Base-by-base conservation (phyloP, 495 filamentous ascomycete genomes). In the Penicillium psychrofluorescens region DNA sequence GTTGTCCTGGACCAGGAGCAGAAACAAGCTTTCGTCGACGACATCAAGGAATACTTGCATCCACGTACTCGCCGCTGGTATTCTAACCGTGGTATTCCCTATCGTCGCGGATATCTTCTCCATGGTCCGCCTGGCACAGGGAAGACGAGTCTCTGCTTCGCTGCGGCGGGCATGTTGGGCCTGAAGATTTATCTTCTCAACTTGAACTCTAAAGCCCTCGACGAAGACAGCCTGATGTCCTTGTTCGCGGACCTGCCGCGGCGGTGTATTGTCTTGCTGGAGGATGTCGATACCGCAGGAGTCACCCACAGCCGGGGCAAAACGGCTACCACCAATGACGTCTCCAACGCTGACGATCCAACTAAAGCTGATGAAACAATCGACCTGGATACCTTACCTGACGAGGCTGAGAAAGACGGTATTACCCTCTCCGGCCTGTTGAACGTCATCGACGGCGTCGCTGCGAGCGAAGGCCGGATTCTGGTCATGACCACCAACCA, bases 401-500 rank as follows among this genome's bases (percentile, higher is more conserved):
- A 51, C 0, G 35, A 53, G 22, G 36, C 56, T 0, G 56, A 61
- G 9, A 37, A 46, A 30, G 44, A 56, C 2, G 62, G 65, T 9
- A 59, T 79, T 45, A 83, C 83, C 0, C 76, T 92, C 10, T 90
- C 85, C 2, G 85, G 78, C 0, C 65, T 92, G 9, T 68, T 92
- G 33, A 92, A 90, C 50, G 85, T 85, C 29, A 75, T 92, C 29
- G 87, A 90, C 50, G 86, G 87, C 11, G 83, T 89, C n/a, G 81
- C 83, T 7, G 80, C 79, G 1, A 79, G 80, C 41, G 85, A 90
- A 58, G 87, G 86, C 10, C 76, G 85, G 6, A 78, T 90, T 12
- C 72, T 90, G 8, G 83, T 92, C 49, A 90, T 92, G 85, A 90
- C 86, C 2, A 89, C 87, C 36, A 92, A 92, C 53, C 83, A 88